These are phyloP conservation scores for Trypanosoma cruzi DNA, from an alignment of 208 protist genomes.

Conservation along the genomic window DNA sequence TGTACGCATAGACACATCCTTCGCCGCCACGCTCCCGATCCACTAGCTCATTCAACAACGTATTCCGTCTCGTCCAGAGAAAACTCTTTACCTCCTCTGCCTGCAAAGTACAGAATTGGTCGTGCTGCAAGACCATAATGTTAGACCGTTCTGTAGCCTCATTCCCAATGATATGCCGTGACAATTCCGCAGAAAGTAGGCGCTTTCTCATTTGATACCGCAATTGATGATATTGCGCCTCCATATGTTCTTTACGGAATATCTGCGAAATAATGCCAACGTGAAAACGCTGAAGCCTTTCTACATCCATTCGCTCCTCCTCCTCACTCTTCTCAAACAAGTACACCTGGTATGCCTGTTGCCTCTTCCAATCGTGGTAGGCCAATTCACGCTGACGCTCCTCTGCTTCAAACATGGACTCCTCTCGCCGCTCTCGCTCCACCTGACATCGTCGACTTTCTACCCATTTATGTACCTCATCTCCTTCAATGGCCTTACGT, in stretches of 20 bases:
- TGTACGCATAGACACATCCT: constrained; percentile 1
- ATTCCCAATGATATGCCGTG: constrained; percentile 20
- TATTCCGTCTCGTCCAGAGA: constrained; percentile 25
- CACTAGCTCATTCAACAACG: constrained; percentile 22
- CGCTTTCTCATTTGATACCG: constrained; percentile 34
- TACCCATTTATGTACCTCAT: constrained; percentile 39
- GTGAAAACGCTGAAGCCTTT: constrained; percentile 40
- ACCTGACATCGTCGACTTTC: constrained; percentile 24
- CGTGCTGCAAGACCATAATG: constrained; percentile 38
- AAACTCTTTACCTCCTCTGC: constrained; percentile 36
- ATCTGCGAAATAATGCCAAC: constrained; percentile 24
- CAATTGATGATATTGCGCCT: constrained; percentile 35
- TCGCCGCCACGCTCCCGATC: constrained; percentile 9
- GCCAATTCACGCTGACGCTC: constrained; percentile 14
- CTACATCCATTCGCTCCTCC: constrained; percentile 45
- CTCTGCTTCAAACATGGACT: not conserved
- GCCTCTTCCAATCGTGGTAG: constrained; percentile 22
- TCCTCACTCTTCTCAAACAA: constrained; percentile 38
- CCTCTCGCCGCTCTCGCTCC: constrained; percentile 26
- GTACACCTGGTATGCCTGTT: constrained; percentile 33
- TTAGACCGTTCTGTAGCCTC: constrained; percentile 30
- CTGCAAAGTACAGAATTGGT: constrained; percentile 30
- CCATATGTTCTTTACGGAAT: constrained; percentile 27
- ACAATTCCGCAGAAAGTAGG: constrained; percentile 20
- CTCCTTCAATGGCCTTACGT: constrained; percentile 26